Evolutionary conservation across 2,329 filamentous ascomycete species (phyloP), one percentile per base, ranked within the genome.

Genomic region (Aspergillus ruber): DNA sequence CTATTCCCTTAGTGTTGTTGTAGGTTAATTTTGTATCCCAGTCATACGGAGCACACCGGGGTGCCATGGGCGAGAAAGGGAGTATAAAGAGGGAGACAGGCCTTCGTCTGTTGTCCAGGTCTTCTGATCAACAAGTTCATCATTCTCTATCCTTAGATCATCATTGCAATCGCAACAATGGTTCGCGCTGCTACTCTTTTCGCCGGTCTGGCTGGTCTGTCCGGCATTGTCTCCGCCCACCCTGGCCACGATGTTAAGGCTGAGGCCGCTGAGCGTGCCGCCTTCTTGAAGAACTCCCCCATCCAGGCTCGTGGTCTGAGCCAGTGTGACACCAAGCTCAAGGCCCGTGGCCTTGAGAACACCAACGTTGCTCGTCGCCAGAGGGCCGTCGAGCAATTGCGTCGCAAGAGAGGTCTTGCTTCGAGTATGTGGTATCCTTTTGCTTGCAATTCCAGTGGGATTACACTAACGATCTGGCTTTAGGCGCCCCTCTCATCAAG

Each of bases 261-360:
- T 8, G 78, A 80, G 60, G 70, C 74, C 27, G 68, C 68, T 9
- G 74, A 78, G 61, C 75, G 76, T 32, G 73, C 73, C 23, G 63
- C 70, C 0, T 79, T 74, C 53, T 61, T 76, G 45, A 59, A 61
- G 50, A 64, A 62, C 33, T 57, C 61, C 25, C 69, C 72, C 53
- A 57, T 71, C 33, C 63, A 58, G 12, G 46, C 69, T 29, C 63
- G 65, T 13, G 71, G 72, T 15, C 65, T 80, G 6, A 60, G 58
- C 45, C 74, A 78, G 54, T 80, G 77, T 52, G 60, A 73, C 10
- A 56, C 66, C 0, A 70, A 73, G 56, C 67, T 80, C 40, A 70
- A 68, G 53, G 69, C 72, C 17, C 72, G 75, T 5, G 76, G 76
- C 12, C 53, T 74, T n/a, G 67, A 72, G 45, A 59, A 60, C 38